Evolutionary conservation across 768 basidiomycete genomes (phyloP).

Genomic region (Pulveroboletus sp.): DNA sequence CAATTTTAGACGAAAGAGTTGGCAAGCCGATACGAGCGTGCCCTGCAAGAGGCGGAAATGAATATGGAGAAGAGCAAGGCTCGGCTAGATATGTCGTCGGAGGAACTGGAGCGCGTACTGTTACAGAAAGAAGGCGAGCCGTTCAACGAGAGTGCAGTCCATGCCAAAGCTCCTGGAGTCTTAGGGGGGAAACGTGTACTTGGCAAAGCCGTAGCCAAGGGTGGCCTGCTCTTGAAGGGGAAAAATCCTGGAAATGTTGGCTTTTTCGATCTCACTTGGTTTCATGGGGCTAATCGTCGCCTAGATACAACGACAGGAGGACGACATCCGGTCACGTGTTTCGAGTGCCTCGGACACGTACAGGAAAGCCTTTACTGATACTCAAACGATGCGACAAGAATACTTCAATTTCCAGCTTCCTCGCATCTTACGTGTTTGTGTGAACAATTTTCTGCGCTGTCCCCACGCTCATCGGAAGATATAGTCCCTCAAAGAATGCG

Average conservation of each 20-base stretch:
- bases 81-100: slow-evolving; percentile 84
- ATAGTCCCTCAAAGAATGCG: slow-evolving; percentile 89
- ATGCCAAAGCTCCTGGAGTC: slow-evolving; percentile 55
- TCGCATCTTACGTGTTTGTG: slow-evolving; percentile 82
- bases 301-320: slow-evolving; percentile 89
- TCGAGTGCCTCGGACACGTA: slow-evolving; percentile 85
- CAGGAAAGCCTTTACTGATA: slow-evolving; percentile 85
- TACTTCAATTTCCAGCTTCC: slow-evolving; percentile 98
- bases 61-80: slow-evolving; percentile 86
- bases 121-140: slow-evolving; percentile 96
- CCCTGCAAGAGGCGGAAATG: slow-evolving; percentile 82
- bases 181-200: slow-evolving; percentile 76
- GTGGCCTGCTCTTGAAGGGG: slow-evolving; percentile 84
- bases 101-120: slow-evolving; percentile 90
- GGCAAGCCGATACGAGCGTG: slow-evolving; percentile 82
- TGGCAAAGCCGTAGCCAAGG: slow-evolving; percentile 90
- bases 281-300: slow-evolving; percentile 7
- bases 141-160: slow-evolving; percentile 74
- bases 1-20: slow-evolving; percentile 85
- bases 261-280: slow-evolving; percentile 5
- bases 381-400: slow-evolving; percentile 89
- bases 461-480: slow-evolving; percentile 9
- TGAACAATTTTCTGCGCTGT: background rate
- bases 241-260: slow-evolving; percentile 86
- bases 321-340: slow-evolving; percentile 86